Evolutionary conservation across 179 eudicot species (phyloP), one percentile per base, ranked within the genome.

Genomic region (Spergularia azorica): DNA sequence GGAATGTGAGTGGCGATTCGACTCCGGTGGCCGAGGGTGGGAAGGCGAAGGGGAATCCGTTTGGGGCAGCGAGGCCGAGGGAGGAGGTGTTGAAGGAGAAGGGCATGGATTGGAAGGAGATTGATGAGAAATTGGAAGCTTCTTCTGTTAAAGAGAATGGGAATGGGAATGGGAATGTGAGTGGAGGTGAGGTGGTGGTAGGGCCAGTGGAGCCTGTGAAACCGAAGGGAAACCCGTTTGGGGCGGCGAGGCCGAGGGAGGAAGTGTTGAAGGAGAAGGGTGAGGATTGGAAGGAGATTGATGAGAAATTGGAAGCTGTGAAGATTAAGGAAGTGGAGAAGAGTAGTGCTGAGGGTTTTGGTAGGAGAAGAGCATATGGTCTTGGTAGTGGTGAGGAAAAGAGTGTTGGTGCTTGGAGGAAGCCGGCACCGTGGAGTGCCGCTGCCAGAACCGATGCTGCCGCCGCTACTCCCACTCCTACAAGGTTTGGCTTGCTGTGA

Each of bases 91-190:
- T 94, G 93, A 86, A 87, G 67, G 92, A 86, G 76, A 89, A 90
- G 85, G 98, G 97, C 1, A 79, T 92, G 79, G 97, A 94, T 80
- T 92, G 94, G 97, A 92, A 94, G 90, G 94, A 94, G 79, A 83
- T 92, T 77, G 97, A 89, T 73, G 96, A 91, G 80, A 92, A 91
- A 76, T 81, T 92, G 74, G 97, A 92, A 74, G 76, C 88, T 17
- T 39, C 70, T 36, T 90, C 86, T 82, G 56, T 83, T 55, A 89
- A 26, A 26, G 32, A 26, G n/a, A n/a, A n/a, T n/a, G n/a, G n/a
- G 32, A 26, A 26, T 26, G 32, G 89, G 18, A 74, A 70, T 2
- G 59, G 32, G 70, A 48, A 32, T 12, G 61, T 14, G 46, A 21
- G 90, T 70, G 66, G 61, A 9, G 36, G 39, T 2, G 20, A 82